phyloP scores from a whole-genome alignment of 1,284 basidiomycete species.

The Tilletia indica region DNA sequence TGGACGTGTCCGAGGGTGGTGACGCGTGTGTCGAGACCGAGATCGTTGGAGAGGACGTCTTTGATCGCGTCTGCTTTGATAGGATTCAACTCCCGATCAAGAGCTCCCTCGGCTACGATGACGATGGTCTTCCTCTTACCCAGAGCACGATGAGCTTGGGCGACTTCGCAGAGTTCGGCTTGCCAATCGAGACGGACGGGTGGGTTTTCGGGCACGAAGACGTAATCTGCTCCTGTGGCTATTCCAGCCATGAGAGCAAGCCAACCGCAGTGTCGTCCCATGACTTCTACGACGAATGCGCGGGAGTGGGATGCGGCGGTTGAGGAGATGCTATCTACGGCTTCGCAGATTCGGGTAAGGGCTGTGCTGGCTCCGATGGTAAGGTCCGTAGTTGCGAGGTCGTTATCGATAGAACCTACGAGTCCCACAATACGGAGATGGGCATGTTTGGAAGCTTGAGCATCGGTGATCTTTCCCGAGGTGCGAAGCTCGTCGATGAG shows the following conservation, averaged over 20 bases:
- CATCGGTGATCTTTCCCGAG: conserved; percentile 72
- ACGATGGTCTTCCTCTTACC: conserved; percentile 98
- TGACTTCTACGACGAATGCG: conserved; percentile 97
- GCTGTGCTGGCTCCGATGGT: conserved; percentile 96
- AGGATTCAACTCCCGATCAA: conserved; percentile 80
- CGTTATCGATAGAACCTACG: conserved; percentile 97
- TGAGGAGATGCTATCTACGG: conserved; percentile 96
- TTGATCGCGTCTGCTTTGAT: conserved; percentile 89
- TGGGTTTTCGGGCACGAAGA: conserved; percentile 93
- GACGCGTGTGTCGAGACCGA: conserved; percentile 90
- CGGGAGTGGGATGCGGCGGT: conserved; percentile 93
- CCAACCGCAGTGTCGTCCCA: conserved; percentile 99
- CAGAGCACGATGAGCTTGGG: conserved; percentile 80
- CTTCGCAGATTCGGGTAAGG: conserved; percentile 91
- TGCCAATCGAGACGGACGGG: conserved; percentile 75
- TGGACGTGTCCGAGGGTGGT: conserved; percentile 98
- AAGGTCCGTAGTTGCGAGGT: conserved; percentile 95
- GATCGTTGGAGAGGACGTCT: conserved; percentile 76
- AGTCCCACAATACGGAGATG: conserved; percentile 95
- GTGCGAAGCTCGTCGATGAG: conserved; percentile 71
- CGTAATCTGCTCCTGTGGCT: conserved; percentile 90
- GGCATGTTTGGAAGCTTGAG: conserved; percentile 69
- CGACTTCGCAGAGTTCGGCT: conserved; percentile 83
- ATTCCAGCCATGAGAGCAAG: conserved; percentile 88
- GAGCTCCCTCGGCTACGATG: conserved; percentile 93